phyloP scores from a whole-genome alignment of 805 yeast genomes.

The Suhomyces prunicola region DNA sequence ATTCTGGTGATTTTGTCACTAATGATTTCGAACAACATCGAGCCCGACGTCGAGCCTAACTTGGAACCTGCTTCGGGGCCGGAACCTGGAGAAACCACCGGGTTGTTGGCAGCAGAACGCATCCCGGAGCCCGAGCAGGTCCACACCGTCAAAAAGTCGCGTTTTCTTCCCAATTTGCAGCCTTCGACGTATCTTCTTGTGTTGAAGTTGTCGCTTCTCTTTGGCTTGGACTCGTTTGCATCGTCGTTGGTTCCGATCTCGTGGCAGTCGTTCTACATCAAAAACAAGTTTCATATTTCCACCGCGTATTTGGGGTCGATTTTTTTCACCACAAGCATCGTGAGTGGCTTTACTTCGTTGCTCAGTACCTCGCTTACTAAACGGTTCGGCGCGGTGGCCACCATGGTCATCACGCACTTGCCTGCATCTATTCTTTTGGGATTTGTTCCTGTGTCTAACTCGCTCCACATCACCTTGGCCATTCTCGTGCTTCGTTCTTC shows the following conservation, averaged over 20 bases:
- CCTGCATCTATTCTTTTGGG: constrained; percentile 40
- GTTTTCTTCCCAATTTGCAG: constrained; percentile 18
- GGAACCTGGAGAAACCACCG: constrained; percentile 12
- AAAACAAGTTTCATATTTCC: constrained; percentile 31
- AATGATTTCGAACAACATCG: constrained; percentile 16
- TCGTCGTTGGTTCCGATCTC: constrained; percentile 43
- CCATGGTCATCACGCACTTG: constrained; percentile 45
- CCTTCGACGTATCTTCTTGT: constrained; percentile 19
- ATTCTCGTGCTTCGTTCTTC: constrained; percentile 34
- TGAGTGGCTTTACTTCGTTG: constrained; percentile 40
- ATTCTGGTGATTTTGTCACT: constrained; percentile 16
- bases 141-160: constrained; percentile 3
- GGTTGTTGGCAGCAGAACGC: constrained; percentile 8
- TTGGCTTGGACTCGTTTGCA: constrained; percentile 43
- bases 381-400: constrained; percentile 41
- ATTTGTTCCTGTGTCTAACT: constrained; percentile 37
- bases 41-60: constrained; percentile 1
- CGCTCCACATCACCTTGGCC: constrained; percentile 27
- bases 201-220: constrained; percentile 34
- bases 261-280: constrained; percentile 46
- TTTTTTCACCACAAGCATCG: constrained; percentile 36
- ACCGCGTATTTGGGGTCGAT: constrained; percentile 38
- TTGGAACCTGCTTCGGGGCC: neutral
- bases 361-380: constrained; percentile 43
- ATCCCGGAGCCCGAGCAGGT: neutral